These are phyloP conservation scores for Ganoderma meredithae DNA, from an alignment of 1,284 basidiomycete genomes.

Conservation along the genomic window DNA sequence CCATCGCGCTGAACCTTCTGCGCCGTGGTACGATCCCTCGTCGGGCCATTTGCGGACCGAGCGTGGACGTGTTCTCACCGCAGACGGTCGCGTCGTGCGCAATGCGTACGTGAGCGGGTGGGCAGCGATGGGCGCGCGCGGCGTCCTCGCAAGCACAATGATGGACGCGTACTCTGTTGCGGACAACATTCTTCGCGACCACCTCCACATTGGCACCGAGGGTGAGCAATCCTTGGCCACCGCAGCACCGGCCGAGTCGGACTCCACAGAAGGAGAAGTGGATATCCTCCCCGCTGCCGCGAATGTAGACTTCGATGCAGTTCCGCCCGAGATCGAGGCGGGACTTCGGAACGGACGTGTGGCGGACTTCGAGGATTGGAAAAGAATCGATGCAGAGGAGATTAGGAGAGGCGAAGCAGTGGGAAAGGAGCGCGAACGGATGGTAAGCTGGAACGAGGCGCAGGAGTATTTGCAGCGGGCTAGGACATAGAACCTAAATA, in stretches of 20 bases:
- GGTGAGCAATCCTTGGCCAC: background rate
- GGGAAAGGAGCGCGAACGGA: constrained; percentile 83
- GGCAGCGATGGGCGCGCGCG: constrained; percentile 91
- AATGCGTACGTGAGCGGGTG: constrained; percentile 95
- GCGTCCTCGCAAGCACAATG: constrained; percentile 95
- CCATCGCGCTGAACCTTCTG: constrained; percentile 75
- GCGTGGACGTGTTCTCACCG: constrained; percentile 59
- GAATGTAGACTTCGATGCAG: constrained; percentile 54
- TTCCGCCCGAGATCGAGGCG: constrained; percentile 61
- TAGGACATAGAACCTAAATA: background rate
- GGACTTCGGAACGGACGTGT: constrained; percentile 60
- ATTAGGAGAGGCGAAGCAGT: constrained; percentile 57
- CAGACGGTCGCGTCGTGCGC: constrained; percentile 50
- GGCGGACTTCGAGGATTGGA: constrained; percentile 75
- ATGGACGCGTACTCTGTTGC: constrained; percentile 88
- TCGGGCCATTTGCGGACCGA: constrained; percentile 62
- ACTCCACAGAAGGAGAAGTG: constrained; percentile 25
- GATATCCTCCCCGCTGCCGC: constrained; percentile 48
- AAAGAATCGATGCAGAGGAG: constrained; percentile 72
- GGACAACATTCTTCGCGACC: constrained; percentile 73
- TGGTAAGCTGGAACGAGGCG: constrained; percentile 67
- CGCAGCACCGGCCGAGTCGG: constrained; percentile 15
- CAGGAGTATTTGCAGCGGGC: constrained; percentile 45
- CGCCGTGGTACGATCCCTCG: constrained; percentile 59
- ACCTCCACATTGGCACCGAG: constrained; percentile 33